Evolutionary conservation across 2,329 filamentous ascomycete genomes (phyloP).

Genomic region (Verticillium nonalfalfae): DNA sequence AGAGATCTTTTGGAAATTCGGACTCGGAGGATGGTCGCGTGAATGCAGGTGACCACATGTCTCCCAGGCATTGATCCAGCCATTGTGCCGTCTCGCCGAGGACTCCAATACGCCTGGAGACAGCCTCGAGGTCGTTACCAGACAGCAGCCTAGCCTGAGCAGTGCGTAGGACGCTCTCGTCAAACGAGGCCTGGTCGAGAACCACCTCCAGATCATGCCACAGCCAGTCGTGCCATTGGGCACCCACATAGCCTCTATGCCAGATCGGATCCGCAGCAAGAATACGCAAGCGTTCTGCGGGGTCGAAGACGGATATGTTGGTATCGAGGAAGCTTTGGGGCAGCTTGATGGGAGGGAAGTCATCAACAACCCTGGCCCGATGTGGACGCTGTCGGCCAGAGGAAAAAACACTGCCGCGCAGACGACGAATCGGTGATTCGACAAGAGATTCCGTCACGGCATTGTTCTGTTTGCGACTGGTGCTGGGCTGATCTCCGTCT

Average conservation of each 20-base stretch:
- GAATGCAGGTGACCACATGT: conserved; percentile 8
- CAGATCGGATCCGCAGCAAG: conserved; percentile 11
- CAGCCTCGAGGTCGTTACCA: conserved; percentile 5
- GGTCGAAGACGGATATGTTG: conserved; percentile 38
- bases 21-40: conserved; percentile 1
- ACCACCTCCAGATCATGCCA: conserved; percentile 11
- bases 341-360: conserved; percentile 45
- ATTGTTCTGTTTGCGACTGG: conserved; percentile 2
- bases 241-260: conserved; percentile 11
- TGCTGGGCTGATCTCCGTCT: conserved; percentile 7
- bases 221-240: conserved; percentile 11
- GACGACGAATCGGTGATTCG: conserved; percentile 1
- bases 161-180: conserved; percentile 1
- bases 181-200: conserved; percentile 9
- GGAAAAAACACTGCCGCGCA: conserved; percentile 11
- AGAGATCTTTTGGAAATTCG: neutral
- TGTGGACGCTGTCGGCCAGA: conserved; percentile 23
- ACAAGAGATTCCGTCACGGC: neutral
- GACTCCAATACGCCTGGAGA: conserved; percentile 7
- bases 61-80: conserved; percentile 7
- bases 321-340: conserved; percentile 50
- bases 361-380: conserved; percentile 25
- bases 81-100: conserved; percentile 9
- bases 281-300: conserved; percentile 11
- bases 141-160: conserved; percentile 1